Percentiles rank a stretch among this genome's conserved stretches.
phyloP scores from a whole-genome alignment of 306 rosid genomes.

The Acacia melanoxylon region DNA sequence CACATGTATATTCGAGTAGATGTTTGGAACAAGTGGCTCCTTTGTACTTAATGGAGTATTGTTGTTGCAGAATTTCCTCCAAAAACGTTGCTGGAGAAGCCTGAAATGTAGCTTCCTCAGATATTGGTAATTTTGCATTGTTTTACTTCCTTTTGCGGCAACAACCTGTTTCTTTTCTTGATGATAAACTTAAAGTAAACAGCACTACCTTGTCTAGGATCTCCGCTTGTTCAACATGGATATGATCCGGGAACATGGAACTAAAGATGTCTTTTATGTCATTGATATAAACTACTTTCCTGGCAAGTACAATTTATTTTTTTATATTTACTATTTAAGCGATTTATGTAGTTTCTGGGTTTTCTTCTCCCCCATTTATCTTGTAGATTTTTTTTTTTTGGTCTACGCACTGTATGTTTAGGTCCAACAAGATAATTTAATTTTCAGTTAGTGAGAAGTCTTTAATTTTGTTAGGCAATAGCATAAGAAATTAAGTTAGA shows the following conservation, averaged over 20 bases:
- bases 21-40: neutral
- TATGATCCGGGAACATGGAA: constrained; percentile 42
- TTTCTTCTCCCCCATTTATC: neutral
- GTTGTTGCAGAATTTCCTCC: constrained; percentile 36
- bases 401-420: neutral
- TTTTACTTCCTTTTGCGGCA: neutral
- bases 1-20: neutral
- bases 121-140: constrained; percentile 22
- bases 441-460: neutral
- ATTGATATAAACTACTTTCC: constrained; percentile 46
- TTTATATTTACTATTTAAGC: neutral
- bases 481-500: neutral
- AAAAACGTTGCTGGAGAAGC: constrained; percentile 32
- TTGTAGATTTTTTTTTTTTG: neutral
- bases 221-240: constrained; percentile 39
- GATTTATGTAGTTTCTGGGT: neutral
- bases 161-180: neutral
- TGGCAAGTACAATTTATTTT: constrained; percentile 32
- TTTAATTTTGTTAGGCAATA: neutral
- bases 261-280: constrained; percentile 37
- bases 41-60: neutral
- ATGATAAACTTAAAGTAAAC: neutral
- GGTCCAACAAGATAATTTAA: neutral
- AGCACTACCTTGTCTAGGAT: constrained; percentile 27
- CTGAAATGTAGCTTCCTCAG: constrained; percentile 35